Percentiles rank a stretch among this genome's conserved stretches.
These are phyloP conservation scores for Lactarius pseudohatsudake DNA, from an alignment of 768 basidiomycete species.

Conservation along the genomic window DNA sequence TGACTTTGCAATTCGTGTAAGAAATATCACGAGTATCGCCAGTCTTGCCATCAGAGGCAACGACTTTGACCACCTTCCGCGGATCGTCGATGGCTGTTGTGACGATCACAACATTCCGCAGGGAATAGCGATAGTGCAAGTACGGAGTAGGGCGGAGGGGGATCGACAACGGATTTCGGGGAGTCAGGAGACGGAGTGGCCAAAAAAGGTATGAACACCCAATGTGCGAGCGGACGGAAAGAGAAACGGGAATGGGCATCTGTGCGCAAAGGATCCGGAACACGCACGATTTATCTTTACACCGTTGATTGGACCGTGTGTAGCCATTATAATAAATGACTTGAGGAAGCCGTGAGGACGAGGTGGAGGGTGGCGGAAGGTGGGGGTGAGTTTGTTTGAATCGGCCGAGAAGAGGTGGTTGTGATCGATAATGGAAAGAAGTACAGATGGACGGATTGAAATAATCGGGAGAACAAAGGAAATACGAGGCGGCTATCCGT, in stretches of 20 bases:
- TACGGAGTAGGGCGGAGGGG: constrained; percentile 34
- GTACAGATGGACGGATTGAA: not conserved
- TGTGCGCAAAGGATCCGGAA: constrained; percentile 19
- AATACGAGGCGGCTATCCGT: constrained; percentile 20
- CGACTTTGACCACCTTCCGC: constrained; percentile 92
- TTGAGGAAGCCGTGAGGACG: constrained; percentile 11
- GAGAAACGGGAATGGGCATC: constrained; percentile 22
- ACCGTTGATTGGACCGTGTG: constrained; percentile 78
- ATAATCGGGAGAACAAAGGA: constrained; percentile 12
- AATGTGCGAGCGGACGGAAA: constrained; percentile 33
- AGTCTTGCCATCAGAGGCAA: constrained; percentile 92
- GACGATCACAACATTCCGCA: constrained; percentile 30
- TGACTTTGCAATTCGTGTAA: constrained; percentile 97
- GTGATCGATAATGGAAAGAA: constrained; percentile 8
- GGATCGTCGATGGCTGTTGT: constrained; percentile 87
- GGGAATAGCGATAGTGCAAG: constrained; percentile 30
- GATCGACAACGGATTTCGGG: constrained; percentile 14
- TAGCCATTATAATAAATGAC: constrained; percentile 46
- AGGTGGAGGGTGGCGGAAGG: constrained; percentile 3
- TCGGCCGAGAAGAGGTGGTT: constrained; percentile 12
- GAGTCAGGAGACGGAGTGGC: constrained; percentile 20
- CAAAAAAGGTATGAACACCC: constrained; percentile 34
- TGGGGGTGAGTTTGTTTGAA: constrained; percentile 22
- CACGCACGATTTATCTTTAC: constrained; percentile 79
- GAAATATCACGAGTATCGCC: constrained; percentile 84